A percentile compares a stretch with the other conserved stretches of the same genome.
These are phyloP conservation scores for Aureobasidium lini DNA, from an alignment of 2,329 filamentous ascomycete species.

Conservation along the genomic window DNA sequence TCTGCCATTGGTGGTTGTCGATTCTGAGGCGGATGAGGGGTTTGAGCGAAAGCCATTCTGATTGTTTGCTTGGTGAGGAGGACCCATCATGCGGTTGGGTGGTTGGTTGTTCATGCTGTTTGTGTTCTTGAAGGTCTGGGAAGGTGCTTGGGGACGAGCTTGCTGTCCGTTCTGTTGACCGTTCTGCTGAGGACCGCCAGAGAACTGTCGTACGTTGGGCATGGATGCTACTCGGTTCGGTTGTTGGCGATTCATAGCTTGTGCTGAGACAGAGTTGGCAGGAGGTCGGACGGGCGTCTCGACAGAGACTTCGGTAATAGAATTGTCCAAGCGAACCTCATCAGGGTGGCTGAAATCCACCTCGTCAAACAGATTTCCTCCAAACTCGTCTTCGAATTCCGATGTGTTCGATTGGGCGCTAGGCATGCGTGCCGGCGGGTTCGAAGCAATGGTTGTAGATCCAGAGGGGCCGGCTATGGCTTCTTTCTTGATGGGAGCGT, in stretches of 20 bases:
- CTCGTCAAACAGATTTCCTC: constrained; percentile 49
- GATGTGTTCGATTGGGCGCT: constrained; percentile 28
- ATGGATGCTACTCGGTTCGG: constrained; percentile 24
- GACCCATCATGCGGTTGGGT: constrained; percentile 14
- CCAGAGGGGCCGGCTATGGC: constrained; percentile 20
- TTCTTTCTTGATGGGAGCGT: constrained; percentile 53
- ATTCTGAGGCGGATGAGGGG: constrained; percentile 24
- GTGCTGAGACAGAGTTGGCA: constrained; percentile 17
- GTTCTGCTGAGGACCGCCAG: constrained; percentile 15
- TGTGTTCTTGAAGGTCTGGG: constrained; percentile 20
- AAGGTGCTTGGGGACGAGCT: constrained; percentile 21
- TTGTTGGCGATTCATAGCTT: constrained; percentile 18
- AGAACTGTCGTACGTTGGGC: constrained; percentile 18
- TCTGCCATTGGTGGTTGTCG: constrained; percentile 21
- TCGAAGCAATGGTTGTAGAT: constrained; percentile 7
- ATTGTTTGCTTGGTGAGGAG: constrained; percentile 15
- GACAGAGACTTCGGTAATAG: constrained; percentile 17
- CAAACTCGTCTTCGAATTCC: constrained; percentile 50
- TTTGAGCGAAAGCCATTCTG: constrained; percentile 24
- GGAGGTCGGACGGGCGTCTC: constrained; percentile 17
- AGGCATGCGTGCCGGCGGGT: constrained; percentile 18
- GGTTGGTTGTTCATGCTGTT: constrained; percentile 24
- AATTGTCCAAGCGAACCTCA: constrained; percentile 55
- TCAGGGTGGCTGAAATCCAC: constrained; percentile 60
- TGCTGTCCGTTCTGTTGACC: constrained; percentile 20